These are phyloP conservation scores for Saccharomycopsis sp. DNA, from an alignment of 805 yeast species.

Conservation along the genomic window DNA sequence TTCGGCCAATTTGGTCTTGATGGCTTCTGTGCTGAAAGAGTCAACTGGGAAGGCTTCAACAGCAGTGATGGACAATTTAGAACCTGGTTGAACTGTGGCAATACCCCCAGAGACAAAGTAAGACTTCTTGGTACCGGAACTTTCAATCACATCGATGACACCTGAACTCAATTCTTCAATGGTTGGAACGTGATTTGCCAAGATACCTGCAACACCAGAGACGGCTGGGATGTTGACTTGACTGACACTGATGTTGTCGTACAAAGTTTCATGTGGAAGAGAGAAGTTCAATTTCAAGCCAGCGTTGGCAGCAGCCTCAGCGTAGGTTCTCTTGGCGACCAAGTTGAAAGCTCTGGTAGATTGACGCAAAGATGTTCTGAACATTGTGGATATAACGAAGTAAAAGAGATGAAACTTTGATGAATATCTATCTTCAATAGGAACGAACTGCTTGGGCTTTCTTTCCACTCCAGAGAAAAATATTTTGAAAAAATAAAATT, in stretches of 20 bases:
- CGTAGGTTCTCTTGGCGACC: conserved; percentile 74
- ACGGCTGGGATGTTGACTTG: conserved; percentile 95
- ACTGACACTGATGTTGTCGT: conserved; percentile 37
- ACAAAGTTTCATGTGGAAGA: conserved; percentile 73
- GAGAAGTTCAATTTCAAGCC: conserved; percentile 82
- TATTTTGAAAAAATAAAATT: no score
- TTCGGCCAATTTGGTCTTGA: conserved; percentile 76
- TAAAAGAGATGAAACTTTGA: no score
- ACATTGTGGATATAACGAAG: conserved; percentile 34
- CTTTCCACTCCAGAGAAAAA: no score
- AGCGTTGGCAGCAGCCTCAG: conserved; percentile 70
- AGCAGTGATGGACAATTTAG: conserved; percentile 81
- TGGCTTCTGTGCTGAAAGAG: conserved; percentile 70
- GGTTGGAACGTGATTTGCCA: conserved; percentile 96
- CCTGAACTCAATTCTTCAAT: conserved; percentile 97
- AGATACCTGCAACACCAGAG: conserved; percentile 92
- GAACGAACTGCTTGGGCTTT: no score
- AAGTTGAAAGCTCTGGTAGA: conserved; percentile 43
- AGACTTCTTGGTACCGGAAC: conserved; percentile 61
- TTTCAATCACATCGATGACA: conserved; percentile 82
- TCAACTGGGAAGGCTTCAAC: conserved; percentile 92
- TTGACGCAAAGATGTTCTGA: conserved; percentile 49
- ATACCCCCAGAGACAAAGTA: conserved; percentile 94
- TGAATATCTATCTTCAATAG: no score
- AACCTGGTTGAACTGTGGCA: conserved; percentile 93